Evolutionary conservation across 2,329 filamentous ascomycete genomes (phyloP).

Genomic region (Penicillium sp.): DNA sequence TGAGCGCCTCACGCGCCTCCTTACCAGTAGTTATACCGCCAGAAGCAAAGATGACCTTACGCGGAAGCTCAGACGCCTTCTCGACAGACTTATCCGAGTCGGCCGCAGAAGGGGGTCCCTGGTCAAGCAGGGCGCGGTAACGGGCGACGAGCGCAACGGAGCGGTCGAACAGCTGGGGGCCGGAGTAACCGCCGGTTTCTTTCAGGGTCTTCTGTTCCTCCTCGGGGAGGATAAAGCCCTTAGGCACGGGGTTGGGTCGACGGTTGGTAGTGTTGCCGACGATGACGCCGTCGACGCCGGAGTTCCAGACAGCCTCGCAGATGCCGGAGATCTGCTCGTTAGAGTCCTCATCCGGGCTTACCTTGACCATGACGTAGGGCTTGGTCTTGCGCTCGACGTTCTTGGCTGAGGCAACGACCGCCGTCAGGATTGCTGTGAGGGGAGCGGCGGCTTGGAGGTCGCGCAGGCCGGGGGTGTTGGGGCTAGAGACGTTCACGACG

Average conservation of each 20-base stretch:
- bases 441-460: slow-evolving; percentile 83
- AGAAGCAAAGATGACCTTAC: slow-evolving; percentile 86
- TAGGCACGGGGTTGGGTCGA: slow-evolving; percentile 67
- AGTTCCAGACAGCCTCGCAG: slow-evolving; percentile 75
- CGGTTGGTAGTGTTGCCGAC: slow-evolving; percentile 96
- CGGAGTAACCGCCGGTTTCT: slow-evolving; percentile 86
- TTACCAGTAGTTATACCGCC: slow-evolving; percentile 88
- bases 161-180: slow-evolving; percentile 80
- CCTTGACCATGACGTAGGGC: slow-evolving; percentile 93
- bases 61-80: slow-evolving; percentile 16
- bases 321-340: slow-evolving; percentile 83
- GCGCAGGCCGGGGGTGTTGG: slow-evolving; percentile 89
- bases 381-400: slow-evolving; percentile 66
- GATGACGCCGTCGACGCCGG: slow-evolving; percentile 90
- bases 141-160: slow-evolving; percentile 75
- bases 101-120: slow-evolving; percentile 35
- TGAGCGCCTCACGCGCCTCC: slow-evolving; percentile 76
- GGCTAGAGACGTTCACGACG: slow-evolving; percentile 97
- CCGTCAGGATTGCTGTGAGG: slow-evolving; percentile 72
- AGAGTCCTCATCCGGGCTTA: slow-evolving; percentile 90
- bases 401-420: slow-evolving; percentile 76
- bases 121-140: slow-evolving; percentile 69
- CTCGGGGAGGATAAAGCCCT: slow-evolving; percentile 60
- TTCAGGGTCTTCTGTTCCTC: slow-evolving; percentile 66
- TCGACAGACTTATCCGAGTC: slow-evolving; percentile 19